Percentiles rank a stretch among this genome's conserved stretches.
These are phyloP conservation scores for Quercus ilex DNA, from an alignment of 306 rosid genomes.

Conservation along the genomic window DNA sequence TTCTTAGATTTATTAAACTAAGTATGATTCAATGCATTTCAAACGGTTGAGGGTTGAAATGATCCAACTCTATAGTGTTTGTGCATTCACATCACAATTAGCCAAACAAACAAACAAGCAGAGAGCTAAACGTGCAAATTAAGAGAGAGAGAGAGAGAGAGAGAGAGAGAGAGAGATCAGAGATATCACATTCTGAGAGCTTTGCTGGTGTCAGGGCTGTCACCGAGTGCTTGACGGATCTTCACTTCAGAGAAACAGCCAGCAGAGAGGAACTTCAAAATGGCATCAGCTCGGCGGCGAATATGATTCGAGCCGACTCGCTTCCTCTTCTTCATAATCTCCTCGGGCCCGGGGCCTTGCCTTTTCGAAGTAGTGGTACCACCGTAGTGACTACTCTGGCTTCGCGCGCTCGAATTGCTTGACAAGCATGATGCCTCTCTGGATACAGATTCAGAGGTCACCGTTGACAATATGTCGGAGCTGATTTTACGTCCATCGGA, in stretches of 20 bases:
- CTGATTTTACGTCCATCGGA: conserved; percentile 23
- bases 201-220: conserved; percentile 97
- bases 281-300: conserved; percentile 64
- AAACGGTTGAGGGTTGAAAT: conserved; percentile 1
- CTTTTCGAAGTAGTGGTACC: conserved; percentile 22
- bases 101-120: too few species aligned
- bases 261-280: conserved; percentile 58
- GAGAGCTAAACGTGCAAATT: neutral
- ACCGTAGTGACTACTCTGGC: conserved; percentile 40
- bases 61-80: neutral
- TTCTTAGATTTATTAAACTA: neutral
- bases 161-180: conserved; percentile 4
- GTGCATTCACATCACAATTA: neutral
- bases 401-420: conserved; percentile 53
- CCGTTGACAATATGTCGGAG: conserved; percentile 13
- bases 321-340: conserved; percentile 5
- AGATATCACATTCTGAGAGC: conserved; percentile 80
- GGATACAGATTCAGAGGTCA: conserved; percentile 35
- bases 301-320: conserved; percentile 38
- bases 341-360: conserved; percentile 14
- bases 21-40: conserved; percentile 1
- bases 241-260: conserved; percentile 64
- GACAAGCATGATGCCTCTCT: conserved; percentile 61
- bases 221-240: conserved; percentile 80
- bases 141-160: neutral